Conservation (phyloP, 495 filamentous ascomycete species). For the Penicillium nucicola region DNA sequence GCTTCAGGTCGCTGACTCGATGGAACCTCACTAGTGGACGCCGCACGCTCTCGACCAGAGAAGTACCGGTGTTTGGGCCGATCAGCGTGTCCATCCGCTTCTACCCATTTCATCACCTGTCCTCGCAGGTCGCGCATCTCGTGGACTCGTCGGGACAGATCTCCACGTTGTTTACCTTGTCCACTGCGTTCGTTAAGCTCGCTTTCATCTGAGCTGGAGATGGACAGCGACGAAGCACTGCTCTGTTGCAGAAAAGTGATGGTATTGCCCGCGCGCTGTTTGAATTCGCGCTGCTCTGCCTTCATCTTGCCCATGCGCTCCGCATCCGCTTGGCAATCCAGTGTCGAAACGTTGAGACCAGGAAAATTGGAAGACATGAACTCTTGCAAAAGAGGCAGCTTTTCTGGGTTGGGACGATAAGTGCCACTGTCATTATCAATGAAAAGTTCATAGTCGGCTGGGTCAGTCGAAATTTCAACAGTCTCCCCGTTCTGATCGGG, state of each 20-base stretch:
- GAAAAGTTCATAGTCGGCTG: constrained; percentile 73
- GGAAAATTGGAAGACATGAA: constrained; percentile 71
- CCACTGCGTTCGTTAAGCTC: constrained; percentile 58
- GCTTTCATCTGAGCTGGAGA: constrained; percentile 75
- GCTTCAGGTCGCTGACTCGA: neutral
- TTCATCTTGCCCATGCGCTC: constrained; percentile 61
- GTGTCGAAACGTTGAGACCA: constrained; percentile 65
- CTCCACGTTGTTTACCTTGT: constrained; percentile 25
- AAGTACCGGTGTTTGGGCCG: constrained; percentile 15
- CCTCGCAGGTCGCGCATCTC: constrained; percentile 43
- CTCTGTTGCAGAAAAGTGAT: constrained; percentile 65
- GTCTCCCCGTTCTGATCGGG: constrained; percentile 38
- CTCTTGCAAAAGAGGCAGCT: constrained; percentile 63
- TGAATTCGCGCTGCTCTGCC: constrained; percentile 56
- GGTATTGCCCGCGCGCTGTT: constrained; percentile 59
- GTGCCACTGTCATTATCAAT: constrained; percentile 97
- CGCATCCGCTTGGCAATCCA: constrained; percentile 65
- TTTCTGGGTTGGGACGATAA: constrained; percentile 76
- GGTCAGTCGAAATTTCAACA: constrained; percentile 46
- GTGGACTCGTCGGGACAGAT: constrained; percentile 30
- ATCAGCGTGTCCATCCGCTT: constrained; percentile 26
- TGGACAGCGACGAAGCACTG: constrained; percentile 47
- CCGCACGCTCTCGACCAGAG: constrained; percentile 17
- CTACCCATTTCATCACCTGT: constrained; percentile 40
- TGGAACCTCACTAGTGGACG: constrained; percentile 10